These are phyloP conservation scores for Penstemon davidsonii DNA, from an alignment of 257 asterid species.

Conservation along the genomic window DNA sequence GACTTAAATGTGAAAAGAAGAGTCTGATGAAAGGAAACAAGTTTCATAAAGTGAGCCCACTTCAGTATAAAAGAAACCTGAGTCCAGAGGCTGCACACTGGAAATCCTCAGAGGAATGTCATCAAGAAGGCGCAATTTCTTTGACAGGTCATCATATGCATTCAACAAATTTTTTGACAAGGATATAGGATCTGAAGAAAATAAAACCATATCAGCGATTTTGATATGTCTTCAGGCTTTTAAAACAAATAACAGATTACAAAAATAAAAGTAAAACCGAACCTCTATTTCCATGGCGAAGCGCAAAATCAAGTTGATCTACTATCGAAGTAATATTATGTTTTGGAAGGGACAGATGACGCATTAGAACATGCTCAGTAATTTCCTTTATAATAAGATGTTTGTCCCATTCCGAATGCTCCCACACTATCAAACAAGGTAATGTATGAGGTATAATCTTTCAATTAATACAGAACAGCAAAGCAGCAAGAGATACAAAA, in stretches of 20 bases:
- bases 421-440: conserved; percentile 65
- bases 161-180: conserved; percentile 57
- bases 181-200: conserved; percentile 77
- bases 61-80: conserved; percentile 56
- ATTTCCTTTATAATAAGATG: conserved; percentile 85
- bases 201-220: conserved; percentile 22
- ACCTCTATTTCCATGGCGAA: conserved; percentile 67
- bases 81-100: conserved; percentile 87
- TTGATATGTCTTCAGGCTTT: conserved; percentile 12
- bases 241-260: conserved; percentile 13
- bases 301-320: conserved; percentile 94
- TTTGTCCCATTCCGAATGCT: conserved; percentile 73
- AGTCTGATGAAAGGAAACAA: conserved; percentile 2
- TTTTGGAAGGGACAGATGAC: conserved; percentile 78
- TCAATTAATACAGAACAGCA: conserved; percentile 20
- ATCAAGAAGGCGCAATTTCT: conserved; percentile 72
- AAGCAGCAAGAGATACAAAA: conserved; percentile 30
- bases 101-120: conserved; percentile 87
- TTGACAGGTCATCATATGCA: conserved; percentile 82
- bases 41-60: not conserved
- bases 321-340: conserved; percentile 59
- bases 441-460: conserved; percentile 17
- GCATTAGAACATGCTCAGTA: conserved; percentile 65
- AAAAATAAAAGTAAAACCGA: conserved; percentile 22
- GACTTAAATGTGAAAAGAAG: conserved; percentile 7